A percentile compares a stretch with the other conserved stretches of the same genome.
These are phyloP conservation scores for Quercus wislizeni DNA, from an alignment of 306 rosid species.

Conservation along the genomic window DNA sequence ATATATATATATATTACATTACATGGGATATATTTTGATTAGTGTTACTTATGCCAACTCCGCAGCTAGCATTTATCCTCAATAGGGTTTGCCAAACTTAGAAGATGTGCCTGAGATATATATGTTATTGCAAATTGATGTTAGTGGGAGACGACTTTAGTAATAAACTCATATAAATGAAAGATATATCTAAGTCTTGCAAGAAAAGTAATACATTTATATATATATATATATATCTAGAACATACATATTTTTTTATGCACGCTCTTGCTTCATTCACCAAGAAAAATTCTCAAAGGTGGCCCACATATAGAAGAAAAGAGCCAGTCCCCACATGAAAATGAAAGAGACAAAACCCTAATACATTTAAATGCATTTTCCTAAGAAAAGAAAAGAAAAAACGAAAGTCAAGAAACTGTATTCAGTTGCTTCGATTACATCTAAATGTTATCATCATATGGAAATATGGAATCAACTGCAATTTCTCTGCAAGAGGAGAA, in stretches of 20 bases:
- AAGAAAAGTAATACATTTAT: slow-evolving; percentile 35
- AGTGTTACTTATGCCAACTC: not conserved
- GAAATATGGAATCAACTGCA: not conserved
- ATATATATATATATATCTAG: slow-evolving; percentile 1
- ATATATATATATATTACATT: no score
- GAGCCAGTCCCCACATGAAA: slow-evolving; percentile 6
- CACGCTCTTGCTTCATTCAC: slow-evolving; percentile 36
- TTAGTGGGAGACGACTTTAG: slow-evolving; percentile 32
- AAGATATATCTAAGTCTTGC: slow-evolving; percentile 27
- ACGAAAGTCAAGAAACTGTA: not conserved
- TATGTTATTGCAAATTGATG: not conserved
- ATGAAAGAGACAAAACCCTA: slow-evolving; percentile 5
- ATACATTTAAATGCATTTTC: not conserved
- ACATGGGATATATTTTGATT: no score
- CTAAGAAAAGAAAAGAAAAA: not conserved
- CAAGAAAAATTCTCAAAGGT: slow-evolving; percentile 4
- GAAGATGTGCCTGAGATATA: slow-evolving; percentile 12
- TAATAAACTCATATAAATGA: not conserved
- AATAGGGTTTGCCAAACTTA: not conserved
- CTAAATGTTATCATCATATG: not conserved
- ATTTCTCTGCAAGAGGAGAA: not conserved
- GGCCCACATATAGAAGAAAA: slow-evolving; percentile 3
- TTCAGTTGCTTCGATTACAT: not conserved
- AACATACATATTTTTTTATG: not conserved
- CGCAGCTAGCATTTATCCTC: no score